A percentile compares a stretch with the other conserved stretches of the same genome.
These are phyloP conservation scores for Penicillium griseofulvum DNA, from an alignment of 2,329 filamentous ascomycete genomes.

Conservation along the genomic window DNA sequence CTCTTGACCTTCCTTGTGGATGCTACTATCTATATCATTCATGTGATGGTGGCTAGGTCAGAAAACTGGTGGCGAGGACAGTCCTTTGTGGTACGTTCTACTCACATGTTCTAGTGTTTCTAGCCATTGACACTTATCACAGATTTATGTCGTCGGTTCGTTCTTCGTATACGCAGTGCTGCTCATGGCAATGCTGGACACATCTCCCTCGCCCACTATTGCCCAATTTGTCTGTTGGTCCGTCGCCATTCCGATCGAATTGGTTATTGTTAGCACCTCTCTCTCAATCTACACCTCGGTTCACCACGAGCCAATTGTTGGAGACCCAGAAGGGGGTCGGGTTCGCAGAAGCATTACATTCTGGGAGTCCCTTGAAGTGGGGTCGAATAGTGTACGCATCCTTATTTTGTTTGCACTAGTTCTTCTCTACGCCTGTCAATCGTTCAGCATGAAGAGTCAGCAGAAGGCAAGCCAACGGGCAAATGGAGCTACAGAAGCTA, in stretches of 20 bases:
- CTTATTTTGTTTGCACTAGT: slow-evolving; percentile 62
- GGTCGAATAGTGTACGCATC: slow-evolving; percentile 66
- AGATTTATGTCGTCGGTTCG: slow-evolving; percentile 83
- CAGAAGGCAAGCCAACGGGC: slow-evolving; percentile 29
- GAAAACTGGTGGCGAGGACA: slow-evolving; percentile 81
- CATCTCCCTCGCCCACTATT: slow-evolving; percentile 72
- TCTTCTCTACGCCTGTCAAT: slow-evolving; percentile 57
- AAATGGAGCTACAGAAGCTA: slow-evolving; percentile 45
- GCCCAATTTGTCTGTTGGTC: slow-evolving; percentile 80
- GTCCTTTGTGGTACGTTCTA: slow-evolving; percentile 64
- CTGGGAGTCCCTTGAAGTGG: slow-evolving; percentile 43
- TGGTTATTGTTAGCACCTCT: slow-evolving; percentile 67
- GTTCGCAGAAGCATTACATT: slow-evolving; percentile 41
- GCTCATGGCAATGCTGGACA: slow-evolving; percentile 81
- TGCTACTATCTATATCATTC: slow-evolving; percentile 68
- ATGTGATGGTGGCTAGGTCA: slow-evolving; percentile 65
- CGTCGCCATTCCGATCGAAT: slow-evolving; percentile 68
- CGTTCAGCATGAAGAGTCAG: slow-evolving; percentile 47
- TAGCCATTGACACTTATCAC: slow-evolving; percentile 15
- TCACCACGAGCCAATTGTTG: slow-evolving; percentile 62
- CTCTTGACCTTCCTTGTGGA: slow-evolving; percentile 74
- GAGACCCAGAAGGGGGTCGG: slow-evolving; percentile 46
- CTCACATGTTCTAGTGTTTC: neutral
- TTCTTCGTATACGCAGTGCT: slow-evolving; percentile 86
- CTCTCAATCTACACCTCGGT: slow-evolving; percentile 65